Evolutionary conservation across 2,329 filamentous ascomycete species (phyloP).

Genomic region (Penicillium janthinellum): DNA sequence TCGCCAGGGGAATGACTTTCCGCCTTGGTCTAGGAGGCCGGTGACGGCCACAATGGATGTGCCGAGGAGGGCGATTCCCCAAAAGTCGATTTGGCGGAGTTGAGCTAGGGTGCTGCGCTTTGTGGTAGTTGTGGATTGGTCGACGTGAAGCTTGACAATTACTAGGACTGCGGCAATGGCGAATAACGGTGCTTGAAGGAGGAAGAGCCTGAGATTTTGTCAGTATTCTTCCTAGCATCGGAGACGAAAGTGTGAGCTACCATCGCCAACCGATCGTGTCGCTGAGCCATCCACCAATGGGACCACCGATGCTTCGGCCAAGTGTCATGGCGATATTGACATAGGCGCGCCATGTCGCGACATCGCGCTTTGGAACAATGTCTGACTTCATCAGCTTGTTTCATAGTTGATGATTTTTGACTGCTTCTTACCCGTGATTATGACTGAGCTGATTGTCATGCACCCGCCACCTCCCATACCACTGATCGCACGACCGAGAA

Average conservation of each 20-base stretch:
- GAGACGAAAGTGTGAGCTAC: constrained; percentile 34
- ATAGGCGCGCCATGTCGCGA: constrained; percentile 54
- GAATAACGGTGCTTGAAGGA: constrained; percentile 32
- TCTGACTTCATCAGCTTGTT: constrained; percentile 30
- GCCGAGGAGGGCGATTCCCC: constrained; percentile 54
- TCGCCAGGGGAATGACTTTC: constrained; percentile 42
- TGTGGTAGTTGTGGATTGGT: not conserved
- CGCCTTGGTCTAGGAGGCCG: constrained; percentile 53
- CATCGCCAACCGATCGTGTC: constrained; percentile 68
- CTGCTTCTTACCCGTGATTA: constrained; percentile 43
- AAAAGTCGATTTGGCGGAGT: constrained; percentile 60
- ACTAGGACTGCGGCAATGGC: constrained; percentile 45
- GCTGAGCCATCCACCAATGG: constrained; percentile 62
- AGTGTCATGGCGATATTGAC: constrained; percentile 55
- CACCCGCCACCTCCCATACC: constrained; percentile 51
- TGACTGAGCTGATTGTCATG: constrained; percentile 48
- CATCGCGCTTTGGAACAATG: constrained; percentile 52
- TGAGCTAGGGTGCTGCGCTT: constrained; percentile 25
- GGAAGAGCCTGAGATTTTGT: constrained; percentile 27
- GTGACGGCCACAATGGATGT: constrained; percentile 48
- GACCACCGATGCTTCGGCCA: constrained; percentile 55
- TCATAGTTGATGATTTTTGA: not conserved
- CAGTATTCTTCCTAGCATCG: not conserved
- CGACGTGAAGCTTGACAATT: constrained; percentile 42
- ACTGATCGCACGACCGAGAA: constrained; percentile 44